Evolutionary conservation across 2,329 filamentous ascomycete genomes (phyloP), one percentile per base, ranked within the genome.

Genomic region (Pseudonectria buxi): DNA sequence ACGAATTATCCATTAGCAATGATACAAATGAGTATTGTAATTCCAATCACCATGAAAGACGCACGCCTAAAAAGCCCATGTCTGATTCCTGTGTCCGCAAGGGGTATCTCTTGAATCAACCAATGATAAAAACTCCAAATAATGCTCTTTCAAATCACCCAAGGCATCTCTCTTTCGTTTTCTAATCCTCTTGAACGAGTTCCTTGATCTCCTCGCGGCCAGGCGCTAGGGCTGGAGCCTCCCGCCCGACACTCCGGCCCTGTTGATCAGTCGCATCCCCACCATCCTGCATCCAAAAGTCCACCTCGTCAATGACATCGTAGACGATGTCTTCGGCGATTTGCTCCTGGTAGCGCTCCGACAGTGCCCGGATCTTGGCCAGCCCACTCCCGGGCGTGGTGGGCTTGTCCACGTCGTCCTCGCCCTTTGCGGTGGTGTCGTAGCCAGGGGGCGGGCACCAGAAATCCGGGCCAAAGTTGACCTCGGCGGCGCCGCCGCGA

Each of bases 401-500:
- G 3, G 58, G 48, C 64, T 76, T 71, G 28, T 74, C 71, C 10
- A 67, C 64, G 34, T 75, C 71, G 10, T 61, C 62, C 16, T 59
- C 56, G 18, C 9, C 18, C 18, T 22, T 22, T 5, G 18, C 18
- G 12, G 59, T 58, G n/a, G 63, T 57, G 24, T 62, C 64, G 32
- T 71, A 68, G 14, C 71, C 75, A 3, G 78, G 72, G 1, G 89
- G 89, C 12, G 88, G 86, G 55, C 71, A 84, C 88, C 89, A 95
- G 67, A 95, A 96, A 24, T 92, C 73, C 0, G 87, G 88, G 1
- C 92, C 90, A 56, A 98, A 95, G 61, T 95, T 95, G 51, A 90
- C 82, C 59, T 96, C 86, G 12, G 85, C 89, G 2, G 89, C 84
- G 15, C 90, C 92, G 34, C 89, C 90, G 29, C 85, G 81, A 64